Evolutionary conservation across 257 asterid species (phyloP).

Genomic region (Solanum virginianum): DNA sequence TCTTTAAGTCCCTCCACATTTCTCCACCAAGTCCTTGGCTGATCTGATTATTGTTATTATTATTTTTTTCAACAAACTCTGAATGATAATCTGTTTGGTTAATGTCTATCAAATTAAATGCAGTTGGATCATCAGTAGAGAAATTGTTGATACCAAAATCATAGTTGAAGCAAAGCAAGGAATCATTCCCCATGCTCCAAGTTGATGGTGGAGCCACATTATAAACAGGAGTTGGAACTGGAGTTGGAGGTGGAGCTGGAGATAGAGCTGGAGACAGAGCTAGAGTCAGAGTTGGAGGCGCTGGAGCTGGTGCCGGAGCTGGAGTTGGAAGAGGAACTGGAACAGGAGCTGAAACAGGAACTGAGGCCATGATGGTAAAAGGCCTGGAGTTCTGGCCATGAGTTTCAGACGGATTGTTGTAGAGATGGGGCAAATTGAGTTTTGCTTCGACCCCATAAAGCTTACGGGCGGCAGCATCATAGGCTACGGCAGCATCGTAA

Average conservation of each 20-base stretch:
- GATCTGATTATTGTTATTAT: neutral
- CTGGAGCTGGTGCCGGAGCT: neutral
- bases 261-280: neutral
- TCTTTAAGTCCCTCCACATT: constrained; percentile 1
- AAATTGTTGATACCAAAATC: neutral
- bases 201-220: neutral
- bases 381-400: neutral
- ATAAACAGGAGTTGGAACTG: neutral
- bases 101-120: neutral
- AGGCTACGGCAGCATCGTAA: constrained; percentile 60
- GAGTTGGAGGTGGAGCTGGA: neutral
- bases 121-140: neutral
- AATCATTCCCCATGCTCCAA: neutral
- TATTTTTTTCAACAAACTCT: neutral
- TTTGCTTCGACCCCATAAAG: constrained; percentile 54
- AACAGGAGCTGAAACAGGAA: neutral
- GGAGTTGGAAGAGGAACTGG: neutral
- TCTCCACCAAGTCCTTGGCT: neutral
- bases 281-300: too few relatives aligned
- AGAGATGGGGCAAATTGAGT: constrained; percentile 53
- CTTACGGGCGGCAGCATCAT: constrained; percentile 60
- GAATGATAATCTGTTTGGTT: neutral
- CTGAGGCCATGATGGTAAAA: neutral
- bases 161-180: neutral
- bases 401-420: neutral